Percentiles rank a stretch among this genome's conserved stretches.
Evolutionary conservation across 2,329 filamentous ascomycete genomes (phyloP).

Genomic region (Xylariaceae sp.): DNA sequence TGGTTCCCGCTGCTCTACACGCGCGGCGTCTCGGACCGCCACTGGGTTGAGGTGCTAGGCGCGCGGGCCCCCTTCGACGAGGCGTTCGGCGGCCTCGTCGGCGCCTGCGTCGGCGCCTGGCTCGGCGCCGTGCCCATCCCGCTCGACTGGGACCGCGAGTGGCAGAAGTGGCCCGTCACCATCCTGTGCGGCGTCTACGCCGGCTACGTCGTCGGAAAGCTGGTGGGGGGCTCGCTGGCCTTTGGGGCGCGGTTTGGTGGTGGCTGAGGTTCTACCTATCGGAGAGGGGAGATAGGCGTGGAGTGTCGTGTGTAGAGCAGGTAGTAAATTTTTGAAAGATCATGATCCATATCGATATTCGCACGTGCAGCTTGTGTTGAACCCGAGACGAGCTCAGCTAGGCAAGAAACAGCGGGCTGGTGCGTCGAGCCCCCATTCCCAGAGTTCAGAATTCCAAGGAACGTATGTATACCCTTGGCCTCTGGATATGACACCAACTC

Average conservation of each 20-base stretch:
- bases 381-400: background rate
- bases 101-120: constrained; percentile 82
- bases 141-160: constrained; percentile 97
- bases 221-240: constrained; percentile 56
- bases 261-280: too few species aligned
- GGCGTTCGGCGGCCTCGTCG: constrained; percentile 80
- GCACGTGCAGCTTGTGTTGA: background rate
- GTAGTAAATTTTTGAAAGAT: too few species aligned
- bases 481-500: background rate
- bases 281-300: background rate
- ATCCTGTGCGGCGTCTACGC: constrained; percentile 81
- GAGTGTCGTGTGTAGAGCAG: background rate
- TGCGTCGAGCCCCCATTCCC: too few species aligned
- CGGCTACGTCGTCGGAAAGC: constrained; percentile 74
- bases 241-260: constrained; percentile 48
- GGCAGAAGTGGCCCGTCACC: constrained; percentile 97
- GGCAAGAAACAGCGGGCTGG: too few species aligned
- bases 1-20: constrained; percentile 83
- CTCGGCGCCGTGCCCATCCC: constrained; percentile 93
- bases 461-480: too few species aligned
- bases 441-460: too few species aligned
- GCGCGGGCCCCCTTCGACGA: constrained; percentile 76
- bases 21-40: constrained; percentile 72
- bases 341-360: too few species aligned
- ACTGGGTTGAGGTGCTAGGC: constrained; percentile 73